Conservation (phyloP, 2,329 filamentous ascomycete genomes). For the Curvularia hawaiiensis region DNA sequence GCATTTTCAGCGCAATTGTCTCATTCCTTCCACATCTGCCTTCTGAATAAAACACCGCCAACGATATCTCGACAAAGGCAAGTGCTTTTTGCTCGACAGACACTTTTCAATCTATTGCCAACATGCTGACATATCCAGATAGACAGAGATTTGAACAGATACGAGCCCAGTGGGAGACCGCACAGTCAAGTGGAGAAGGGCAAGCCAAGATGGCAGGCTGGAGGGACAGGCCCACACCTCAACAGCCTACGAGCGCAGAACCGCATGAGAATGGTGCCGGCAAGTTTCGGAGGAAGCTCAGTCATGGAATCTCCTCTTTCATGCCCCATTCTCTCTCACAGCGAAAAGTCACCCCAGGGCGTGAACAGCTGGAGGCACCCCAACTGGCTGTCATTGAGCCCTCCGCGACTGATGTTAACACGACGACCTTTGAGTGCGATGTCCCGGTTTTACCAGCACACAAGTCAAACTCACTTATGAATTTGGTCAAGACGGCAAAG, state of each 20-base stretch:
- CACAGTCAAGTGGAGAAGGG: conserved; percentile 16
- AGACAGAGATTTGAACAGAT: conserved; percentile 39
- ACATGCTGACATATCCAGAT: conserved; percentile 45
- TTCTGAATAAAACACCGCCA: conserved; percentile 13
- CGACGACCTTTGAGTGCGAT: conserved; percentile 8
- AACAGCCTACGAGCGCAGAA: conserved; percentile 18
- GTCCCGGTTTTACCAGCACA: conserved; percentile 16
- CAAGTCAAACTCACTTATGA: conserved; percentile 6
- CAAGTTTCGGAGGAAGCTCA: conserved; percentile 43
- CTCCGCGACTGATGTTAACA: conserved; percentile 13
- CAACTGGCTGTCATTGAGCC: conserved; percentile 19
- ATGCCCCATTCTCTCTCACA: conserved; percentile 41
- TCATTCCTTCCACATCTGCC: conserved; percentile 26
- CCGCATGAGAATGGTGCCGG: conserved; percentile 19
- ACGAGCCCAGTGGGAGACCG: conserved; percentile 43
- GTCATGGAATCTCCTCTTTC: conserved; percentile 36
- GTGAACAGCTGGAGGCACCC: conserved; percentile 16
- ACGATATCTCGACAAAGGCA: conserved; percentile 20
- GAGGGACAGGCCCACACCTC: conserved; percentile 27
- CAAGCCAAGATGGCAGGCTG: conserved; percentile 35
- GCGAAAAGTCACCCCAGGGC: conserved; percentile 29
- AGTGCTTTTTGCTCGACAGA: conserved; percentile 16
- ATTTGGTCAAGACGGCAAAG: neutral
- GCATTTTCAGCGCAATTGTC: conserved; percentile 8
- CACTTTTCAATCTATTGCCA: conserved; percentile 20